phyloP scores from a whole-genome alignment of 129 eudicot genomes.

The carrot (Daucus carota) region DNA sequence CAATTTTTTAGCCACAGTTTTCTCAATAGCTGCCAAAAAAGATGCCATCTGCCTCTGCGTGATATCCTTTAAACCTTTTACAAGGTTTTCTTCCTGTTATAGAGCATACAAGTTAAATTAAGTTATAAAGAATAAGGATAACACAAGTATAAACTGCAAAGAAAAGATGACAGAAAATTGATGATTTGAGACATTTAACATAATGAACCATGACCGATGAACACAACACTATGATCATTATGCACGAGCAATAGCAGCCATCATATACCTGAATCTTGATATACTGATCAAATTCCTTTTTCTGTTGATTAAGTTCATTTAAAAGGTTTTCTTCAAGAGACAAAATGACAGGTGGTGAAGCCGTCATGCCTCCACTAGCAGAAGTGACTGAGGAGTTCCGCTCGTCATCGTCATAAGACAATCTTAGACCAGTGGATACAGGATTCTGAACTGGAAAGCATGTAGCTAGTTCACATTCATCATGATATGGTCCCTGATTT shows the following conservation, averaged over 20 bases:
- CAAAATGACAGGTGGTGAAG: slow-evolving; percentile 50
- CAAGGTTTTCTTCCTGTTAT: slow-evolving; percentile 62
- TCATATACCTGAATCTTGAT: slow-evolving; percentile 68
- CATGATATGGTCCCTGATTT: slow-evolving; percentile 41
- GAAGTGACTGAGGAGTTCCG: slow-evolving; percentile 83
- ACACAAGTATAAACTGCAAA: neutral
- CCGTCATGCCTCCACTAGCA: slow-evolving; percentile 84
- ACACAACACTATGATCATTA: too few species aligned
- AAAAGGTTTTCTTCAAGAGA: slow-evolving; percentile 60
- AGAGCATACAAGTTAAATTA: neutral
- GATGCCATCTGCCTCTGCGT: slow-evolving; percentile 78
- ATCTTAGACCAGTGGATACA: slow-evolving; percentile 81
- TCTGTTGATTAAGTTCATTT: slow-evolving; percentile 70
- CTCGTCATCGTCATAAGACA: slow-evolving; percentile 92
- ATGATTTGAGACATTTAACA: too few species aligned
- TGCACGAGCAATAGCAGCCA: neutral
- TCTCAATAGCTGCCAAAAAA: slow-evolving; percentile 53
- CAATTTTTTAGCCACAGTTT: slow-evolving; percentile 47
- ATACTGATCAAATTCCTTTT: slow-evolving; percentile 71
- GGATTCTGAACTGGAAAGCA: slow-evolving; percentile 54
- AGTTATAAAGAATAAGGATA: neutral
- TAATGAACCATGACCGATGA: too few species aligned
- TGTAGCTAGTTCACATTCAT: slow-evolving; percentile 53
- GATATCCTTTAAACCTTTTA: slow-evolving; percentile 66
- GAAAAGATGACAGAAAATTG: neutral